These are phyloP conservation scores for Citrus medica DNA, from an alignment of 345 rosid species.

Conservation along the genomic window DNA sequence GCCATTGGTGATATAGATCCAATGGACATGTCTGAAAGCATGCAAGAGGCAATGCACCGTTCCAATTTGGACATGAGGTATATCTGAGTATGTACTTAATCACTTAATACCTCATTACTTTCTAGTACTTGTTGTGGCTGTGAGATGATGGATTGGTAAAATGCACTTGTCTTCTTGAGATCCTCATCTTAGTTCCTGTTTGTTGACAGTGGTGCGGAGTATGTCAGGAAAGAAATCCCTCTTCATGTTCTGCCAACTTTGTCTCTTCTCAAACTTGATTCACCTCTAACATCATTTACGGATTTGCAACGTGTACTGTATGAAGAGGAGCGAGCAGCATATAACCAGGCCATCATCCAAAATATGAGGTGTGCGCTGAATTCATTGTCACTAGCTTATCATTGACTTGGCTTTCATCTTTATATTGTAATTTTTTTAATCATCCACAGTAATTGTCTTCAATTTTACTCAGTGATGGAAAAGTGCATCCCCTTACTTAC, in stretches of 20 bases:
- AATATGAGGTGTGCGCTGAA: slow-evolving; percentile 52
- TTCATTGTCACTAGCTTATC: neutral
- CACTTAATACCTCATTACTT: slow-evolving; percentile 7
- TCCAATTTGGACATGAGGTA: slow-evolving; percentile 96
- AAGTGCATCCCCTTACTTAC: slow-evolving; percentile 82
- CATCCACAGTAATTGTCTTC: slow-evolving; percentile 13
- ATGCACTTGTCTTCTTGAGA: slow-evolving; percentile 4
- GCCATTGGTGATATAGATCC: slow-evolving; percentile 57
- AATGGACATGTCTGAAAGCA: slow-evolving; percentile 96
- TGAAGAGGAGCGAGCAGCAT: slow-evolving; percentile 86
- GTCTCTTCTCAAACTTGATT: slow-evolving; percentile 69
- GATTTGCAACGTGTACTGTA: slow-evolving; percentile 86
- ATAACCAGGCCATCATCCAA: slow-evolving; percentile 71
- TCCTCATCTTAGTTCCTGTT: slow-evolving; percentile 25
- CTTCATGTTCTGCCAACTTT: slow-evolving; percentile 70
- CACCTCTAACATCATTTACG: slow-evolving; percentile 71
- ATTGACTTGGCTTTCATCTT: slow-evolving; percentile 3
- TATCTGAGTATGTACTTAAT: slow-evolving; percentile 29
- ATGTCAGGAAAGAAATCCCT: slow-evolving; percentile 84
- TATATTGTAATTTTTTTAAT: neutral
- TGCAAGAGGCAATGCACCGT: slow-evolving; percentile 98
- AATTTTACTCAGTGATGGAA: slow-evolving; percentile 55
- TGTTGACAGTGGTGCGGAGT: slow-evolving; percentile 74
- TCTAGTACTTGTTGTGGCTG: neutral
- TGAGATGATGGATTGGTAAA: neutral